phyloP scores from a whole-genome alignment of 495 filamentous ascomycete species.

The Schizothecium vesticola region DNA sequence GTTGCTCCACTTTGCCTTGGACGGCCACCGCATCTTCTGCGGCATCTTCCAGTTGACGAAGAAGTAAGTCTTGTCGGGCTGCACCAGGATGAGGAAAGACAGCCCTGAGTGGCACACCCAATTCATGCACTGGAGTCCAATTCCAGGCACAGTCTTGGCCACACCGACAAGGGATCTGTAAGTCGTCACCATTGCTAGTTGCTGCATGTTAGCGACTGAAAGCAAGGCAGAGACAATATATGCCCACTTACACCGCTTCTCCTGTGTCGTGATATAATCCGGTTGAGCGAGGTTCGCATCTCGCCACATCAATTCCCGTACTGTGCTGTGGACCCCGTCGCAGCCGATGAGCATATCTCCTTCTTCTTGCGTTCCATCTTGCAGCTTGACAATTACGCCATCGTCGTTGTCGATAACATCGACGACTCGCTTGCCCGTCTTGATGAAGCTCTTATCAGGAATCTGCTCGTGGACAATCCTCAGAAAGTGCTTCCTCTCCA shows the following conservation, averaged over 20 bases:
- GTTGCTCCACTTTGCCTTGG: slow-evolving; percentile 9
- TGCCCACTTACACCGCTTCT: no score
- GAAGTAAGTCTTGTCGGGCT: slow-evolving; percentile 8
- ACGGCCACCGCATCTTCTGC: no score
- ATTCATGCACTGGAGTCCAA: neutral
- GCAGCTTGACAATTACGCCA: neutral
- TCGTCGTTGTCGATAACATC: neutral
- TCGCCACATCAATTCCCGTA: neutral
- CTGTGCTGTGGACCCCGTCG: neutral
- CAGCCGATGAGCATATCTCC: neutral
- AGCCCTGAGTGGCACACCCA: neutral
- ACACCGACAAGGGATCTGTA: neutral
- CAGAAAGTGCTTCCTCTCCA: neutral
- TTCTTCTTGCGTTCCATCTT: neutral
- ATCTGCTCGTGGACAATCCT: neutral
- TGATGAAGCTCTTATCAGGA: neutral
- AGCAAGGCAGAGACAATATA: no score
- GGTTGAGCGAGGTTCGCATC: neutral
- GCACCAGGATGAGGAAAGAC: neutral
- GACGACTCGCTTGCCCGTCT: neutral
- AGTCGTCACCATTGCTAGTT: neutral
- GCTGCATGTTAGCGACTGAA: no score
- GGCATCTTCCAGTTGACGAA: slow-evolving; percentile 16
- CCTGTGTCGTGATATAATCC: neutral
- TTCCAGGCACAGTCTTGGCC: neutral